These are phyloP conservation scores for Botrytis sinoallii DNA, from an alignment of 2,329 filamentous ascomycete genomes.

Conservation along the genomic window DNA sequence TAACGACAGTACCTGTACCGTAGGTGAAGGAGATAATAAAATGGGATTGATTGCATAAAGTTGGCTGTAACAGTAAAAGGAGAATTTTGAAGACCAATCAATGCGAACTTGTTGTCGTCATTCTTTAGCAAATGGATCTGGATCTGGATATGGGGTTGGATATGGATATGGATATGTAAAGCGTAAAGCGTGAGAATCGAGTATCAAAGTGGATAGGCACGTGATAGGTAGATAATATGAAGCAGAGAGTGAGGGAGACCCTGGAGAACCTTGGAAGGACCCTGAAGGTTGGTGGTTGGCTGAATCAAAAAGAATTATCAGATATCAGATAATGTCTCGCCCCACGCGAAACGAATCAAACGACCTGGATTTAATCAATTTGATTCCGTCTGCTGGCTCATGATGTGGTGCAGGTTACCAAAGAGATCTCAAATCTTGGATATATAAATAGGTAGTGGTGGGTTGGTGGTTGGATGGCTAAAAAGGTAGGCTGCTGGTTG, in stretches of 20 bases:
- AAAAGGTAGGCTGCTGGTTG: background rate
- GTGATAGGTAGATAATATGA: too few species aligned
- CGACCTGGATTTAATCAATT: background rate
- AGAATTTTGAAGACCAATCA: background rate
- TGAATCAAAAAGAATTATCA: background rate
- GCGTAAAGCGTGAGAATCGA: too few species aligned
- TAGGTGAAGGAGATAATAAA: background rate
- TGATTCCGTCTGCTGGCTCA: background rate
- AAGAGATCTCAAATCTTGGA: conserved; percentile 1
- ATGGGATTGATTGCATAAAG: background rate
- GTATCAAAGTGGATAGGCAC: background rate
- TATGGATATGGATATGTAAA: background rate
- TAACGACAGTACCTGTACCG: background rate
- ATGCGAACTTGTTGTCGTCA: conserved; percentile 4
- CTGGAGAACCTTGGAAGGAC: conserved; percentile 1
- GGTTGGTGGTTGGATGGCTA: background rate
- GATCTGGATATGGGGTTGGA: too few species aligned
- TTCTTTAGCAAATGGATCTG: background rate
- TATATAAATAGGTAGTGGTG: background rate
- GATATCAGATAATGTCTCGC: background rate
- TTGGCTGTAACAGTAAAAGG: background rate
- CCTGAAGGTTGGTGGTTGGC: background rate
- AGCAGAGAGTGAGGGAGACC: background rate
- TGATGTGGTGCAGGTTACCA: background rate
- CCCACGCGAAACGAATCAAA: conserved; percentile 2